These are phyloP conservation scores for Heritiera fomes DNA, from an alignment of 345 rosid genomes.

Conservation along the genomic window DNA sequence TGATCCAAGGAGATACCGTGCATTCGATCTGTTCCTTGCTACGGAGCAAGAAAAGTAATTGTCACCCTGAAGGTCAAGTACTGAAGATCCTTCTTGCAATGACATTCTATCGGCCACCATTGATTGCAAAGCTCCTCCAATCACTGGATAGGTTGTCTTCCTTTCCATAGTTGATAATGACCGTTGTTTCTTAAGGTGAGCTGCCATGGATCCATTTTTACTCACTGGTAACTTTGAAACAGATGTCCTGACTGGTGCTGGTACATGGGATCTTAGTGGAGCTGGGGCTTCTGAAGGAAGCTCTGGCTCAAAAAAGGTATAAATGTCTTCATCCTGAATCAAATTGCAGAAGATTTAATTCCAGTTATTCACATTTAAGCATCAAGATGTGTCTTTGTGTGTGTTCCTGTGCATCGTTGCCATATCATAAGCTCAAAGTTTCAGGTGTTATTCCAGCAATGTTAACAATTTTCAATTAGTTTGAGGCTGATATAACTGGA, in stretches of 20 bases:
- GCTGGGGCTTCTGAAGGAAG: constrained; percentile 37
- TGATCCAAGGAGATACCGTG: constrained; percentile 49
- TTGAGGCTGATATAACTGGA: neutral
- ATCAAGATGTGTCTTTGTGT: neutral
- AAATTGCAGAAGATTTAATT: constrained; percentile 2
- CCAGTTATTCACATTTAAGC: neutral
- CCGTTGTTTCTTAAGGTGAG: constrained; percentile 41
- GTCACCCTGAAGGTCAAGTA: constrained; percentile 52
- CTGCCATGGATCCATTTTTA: constrained; percentile 26
- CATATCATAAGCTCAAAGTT: neutral
- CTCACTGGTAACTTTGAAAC: constrained; percentile 19
- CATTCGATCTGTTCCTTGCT: constrained; percentile 46
- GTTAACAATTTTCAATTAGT: neutral
- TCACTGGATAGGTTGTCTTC: constrained; percentile 19
- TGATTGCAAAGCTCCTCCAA: constrained; percentile 34
- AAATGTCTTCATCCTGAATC: constrained; percentile 61
- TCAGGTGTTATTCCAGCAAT: neutral
- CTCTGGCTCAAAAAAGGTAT: constrained; percentile 57
- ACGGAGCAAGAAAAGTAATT: constrained; percentile 63
- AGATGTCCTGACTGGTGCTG: constrained; percentile 25
- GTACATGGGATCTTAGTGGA: constrained; percentile 12
- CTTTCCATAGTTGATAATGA: constrained; percentile 42
- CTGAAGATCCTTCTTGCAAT: constrained; percentile 48
- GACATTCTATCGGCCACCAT: constrained; percentile 28
- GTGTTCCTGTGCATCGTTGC: neutral